These are phyloP conservation scores for Tetrastigma voinierianum DNA, from an alignment of 164 flowering plant genomes.

Conservation along the genomic window DNA sequence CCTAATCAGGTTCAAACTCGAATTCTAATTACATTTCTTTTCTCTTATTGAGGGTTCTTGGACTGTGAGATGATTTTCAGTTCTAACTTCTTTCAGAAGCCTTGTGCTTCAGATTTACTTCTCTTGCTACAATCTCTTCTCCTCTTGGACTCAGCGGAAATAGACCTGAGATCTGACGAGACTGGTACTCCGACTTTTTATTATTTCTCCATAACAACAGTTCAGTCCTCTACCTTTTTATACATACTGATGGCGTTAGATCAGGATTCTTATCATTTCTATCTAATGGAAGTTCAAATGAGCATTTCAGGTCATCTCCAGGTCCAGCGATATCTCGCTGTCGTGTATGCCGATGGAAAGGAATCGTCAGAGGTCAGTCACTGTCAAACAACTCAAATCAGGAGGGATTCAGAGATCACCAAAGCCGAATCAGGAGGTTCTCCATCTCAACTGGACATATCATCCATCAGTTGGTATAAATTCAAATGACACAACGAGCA, in stretches of 20 bases:
- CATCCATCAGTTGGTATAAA: no score
- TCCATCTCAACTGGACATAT: slow-evolving; percentile 46
- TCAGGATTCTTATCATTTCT: slow-evolving; percentile 54
- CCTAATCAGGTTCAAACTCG: not conserved
- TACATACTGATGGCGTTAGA: slow-evolving; percentile 15
- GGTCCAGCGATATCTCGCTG: slow-evolving; percentile 66
- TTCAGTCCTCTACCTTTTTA: slow-evolving; percentile 19
- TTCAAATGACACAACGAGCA: no score
- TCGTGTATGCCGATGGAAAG: slow-evolving; percentile 58
- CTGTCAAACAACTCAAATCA: slow-evolving; percentile 60
- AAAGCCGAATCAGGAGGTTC: slow-evolving; percentile 25
- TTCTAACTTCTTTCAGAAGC: slow-evolving; percentile 19
- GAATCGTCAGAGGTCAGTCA: slow-evolving; percentile 80
- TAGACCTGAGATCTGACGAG: slow-evolving; percentile 19
- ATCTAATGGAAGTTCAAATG: slow-evolving; percentile 60
- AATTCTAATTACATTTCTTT: slow-evolving; percentile 49
- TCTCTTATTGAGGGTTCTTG: slow-evolving; percentile 48
- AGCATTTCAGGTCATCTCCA: slow-evolving; percentile 86
- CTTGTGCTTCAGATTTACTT: slow-evolving; percentile 20
- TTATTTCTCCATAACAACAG: no score
- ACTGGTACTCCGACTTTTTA: slow-evolving; percentile 34
- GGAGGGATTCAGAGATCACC: slow-evolving; percentile 44
- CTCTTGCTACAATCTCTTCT: slow-evolving; percentile 48
- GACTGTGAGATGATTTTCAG: slow-evolving; percentile 32
- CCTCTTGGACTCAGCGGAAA: slow-evolving; percentile 23